Conservation (phyloP, 805 yeast genomes). For the Yarrowia alimentaria region DNA sequence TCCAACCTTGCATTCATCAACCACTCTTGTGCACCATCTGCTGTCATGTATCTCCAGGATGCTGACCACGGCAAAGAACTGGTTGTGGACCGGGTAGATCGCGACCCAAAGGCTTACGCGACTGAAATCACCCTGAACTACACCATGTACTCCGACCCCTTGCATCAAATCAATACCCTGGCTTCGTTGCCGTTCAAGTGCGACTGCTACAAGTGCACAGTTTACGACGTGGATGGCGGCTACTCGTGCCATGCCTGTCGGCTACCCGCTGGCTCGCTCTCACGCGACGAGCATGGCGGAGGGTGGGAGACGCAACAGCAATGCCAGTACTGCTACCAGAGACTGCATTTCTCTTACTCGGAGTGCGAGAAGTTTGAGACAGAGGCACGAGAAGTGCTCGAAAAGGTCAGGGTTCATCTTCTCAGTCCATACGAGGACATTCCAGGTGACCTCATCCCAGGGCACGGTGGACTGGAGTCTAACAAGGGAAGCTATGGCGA, state of each 20-base stretch:
- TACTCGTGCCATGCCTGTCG: constrained; percentile 20
- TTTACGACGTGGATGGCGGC: constrained; percentile 17
- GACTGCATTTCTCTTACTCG: constrained; percentile 10
- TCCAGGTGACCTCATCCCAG: constrained; percentile 11
- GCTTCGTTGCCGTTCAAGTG: constrained; percentile 9
- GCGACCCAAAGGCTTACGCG: not conserved
- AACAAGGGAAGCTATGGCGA: constrained; percentile 1
- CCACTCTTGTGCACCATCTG: constrained; percentile 24
- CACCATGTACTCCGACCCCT: constrained; percentile 21
- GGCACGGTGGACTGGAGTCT: constrained; percentile 6
- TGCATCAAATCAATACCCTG: constrained; percentile 17
- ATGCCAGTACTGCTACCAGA: constrained; percentile 16
- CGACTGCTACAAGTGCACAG: constrained; percentile 21
- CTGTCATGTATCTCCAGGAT: constrained; percentile 7
- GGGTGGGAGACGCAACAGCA: constrained; percentile 24
- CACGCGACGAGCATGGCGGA: constrained; percentile 10
- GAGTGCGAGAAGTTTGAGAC: constrained; percentile 15
- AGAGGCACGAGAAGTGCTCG: constrained; percentile 8
- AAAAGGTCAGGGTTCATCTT: constrained; percentile 6
- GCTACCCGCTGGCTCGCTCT: constrained; percentile 12
- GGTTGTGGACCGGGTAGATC: constrained; percentile 12
- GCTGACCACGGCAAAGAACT: constrained; percentile 12
- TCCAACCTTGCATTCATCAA: constrained; percentile 9
- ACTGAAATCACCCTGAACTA: constrained; percentile 15
- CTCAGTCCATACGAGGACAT: constrained; percentile 14